Evolutionary conservation across 2,329 filamentous ascomycete genomes (phyloP), one percentile per base, ranked within the genome.

Genomic region (Xylaria hypoxylon): DNA sequence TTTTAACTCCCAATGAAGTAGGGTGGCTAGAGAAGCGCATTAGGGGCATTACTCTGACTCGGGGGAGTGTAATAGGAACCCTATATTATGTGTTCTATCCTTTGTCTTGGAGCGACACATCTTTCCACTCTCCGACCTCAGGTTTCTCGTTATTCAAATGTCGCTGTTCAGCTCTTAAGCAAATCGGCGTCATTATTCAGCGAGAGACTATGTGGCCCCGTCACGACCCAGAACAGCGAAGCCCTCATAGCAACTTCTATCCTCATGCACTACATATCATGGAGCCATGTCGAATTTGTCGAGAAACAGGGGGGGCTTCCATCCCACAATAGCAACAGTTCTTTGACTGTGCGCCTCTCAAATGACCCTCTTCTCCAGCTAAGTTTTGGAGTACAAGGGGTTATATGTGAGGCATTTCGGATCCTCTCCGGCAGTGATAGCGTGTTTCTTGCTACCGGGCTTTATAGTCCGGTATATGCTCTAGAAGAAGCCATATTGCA

Each of bases 231-330:
- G 19, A 56, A 62, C 10, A 61, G 63, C 26, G 63, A 65, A 24
- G 31, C 48, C n/a, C 22, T 65, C 7, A 40, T 65, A 19, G 59
- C 63, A 15, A 50, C 61, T 26, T 57, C 35, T 17, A 57, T 57
- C 26, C 35, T 65, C 17, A 62, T 65, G 56, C 63, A 65, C 11
- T 65, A 65, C 22, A 44, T 62, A 62, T 61, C 63, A 24, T 65
- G 63, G 63, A 40, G 42, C 24, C 44, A 56, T 62, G 24, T 56
- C 35, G 63, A 40, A 15, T 62, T 50, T 28, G 15, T 45, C 11
- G 42, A 56, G 31, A 60, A 60, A 33, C 17, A 44, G 0, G 45
- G 28, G 17, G 19, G 4, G 2, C 17, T 17, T 40, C 24, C 15
- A 13, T 38, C 1, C 11, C 4, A 33, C 1, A 22, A 40, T n/a